Conservation (phyloP, 2,329 filamentous ascomycete genomes). For the Pseudogymnoascus sp. region DNA sequence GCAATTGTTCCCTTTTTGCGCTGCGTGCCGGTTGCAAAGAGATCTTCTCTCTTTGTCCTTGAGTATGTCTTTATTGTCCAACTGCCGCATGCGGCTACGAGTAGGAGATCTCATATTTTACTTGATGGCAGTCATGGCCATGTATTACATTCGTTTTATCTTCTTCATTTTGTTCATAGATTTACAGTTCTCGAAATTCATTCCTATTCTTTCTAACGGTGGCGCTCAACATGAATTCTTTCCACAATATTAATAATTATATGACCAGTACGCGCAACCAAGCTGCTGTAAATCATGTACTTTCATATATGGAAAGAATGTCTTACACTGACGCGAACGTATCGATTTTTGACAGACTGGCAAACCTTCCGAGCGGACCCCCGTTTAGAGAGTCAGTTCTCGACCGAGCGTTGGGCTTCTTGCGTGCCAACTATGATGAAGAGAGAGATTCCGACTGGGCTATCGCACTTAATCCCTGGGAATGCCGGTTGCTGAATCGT, state of each 20-base stretch:
- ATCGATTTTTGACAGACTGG: not conserved
- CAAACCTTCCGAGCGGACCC: not conserved
- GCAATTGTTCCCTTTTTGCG: not conserved
- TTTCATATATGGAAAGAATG: not conserved
- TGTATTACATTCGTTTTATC: not conserved
- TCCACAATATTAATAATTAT: not conserved
- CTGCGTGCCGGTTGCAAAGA: not conserved
- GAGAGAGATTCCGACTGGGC: not conserved
- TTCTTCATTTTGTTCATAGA: not conserved
- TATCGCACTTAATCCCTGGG: not conserved
- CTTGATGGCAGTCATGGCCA: not conserved
- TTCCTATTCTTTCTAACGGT: not conserved
- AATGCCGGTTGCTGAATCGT: not conserved
- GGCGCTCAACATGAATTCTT: not conserved
- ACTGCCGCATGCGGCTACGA: constrained; percentile 3
- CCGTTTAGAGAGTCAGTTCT: not conserved
- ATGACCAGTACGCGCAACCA: not conserved
- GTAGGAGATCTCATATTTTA: not conserved
- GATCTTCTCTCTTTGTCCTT: not conserved
- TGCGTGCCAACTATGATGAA: not conserved
- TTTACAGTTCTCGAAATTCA: not conserved
- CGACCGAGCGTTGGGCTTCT: constrained; percentile 1
- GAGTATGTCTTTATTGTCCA: not conserved
- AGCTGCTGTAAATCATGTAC: not conserved
- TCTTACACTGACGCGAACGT: not conserved